Percentiles rank a stretch among this genome's conserved stretches.
Conservation (phyloP, 345 rosid genomes). For the Punica granatum region DNA sequence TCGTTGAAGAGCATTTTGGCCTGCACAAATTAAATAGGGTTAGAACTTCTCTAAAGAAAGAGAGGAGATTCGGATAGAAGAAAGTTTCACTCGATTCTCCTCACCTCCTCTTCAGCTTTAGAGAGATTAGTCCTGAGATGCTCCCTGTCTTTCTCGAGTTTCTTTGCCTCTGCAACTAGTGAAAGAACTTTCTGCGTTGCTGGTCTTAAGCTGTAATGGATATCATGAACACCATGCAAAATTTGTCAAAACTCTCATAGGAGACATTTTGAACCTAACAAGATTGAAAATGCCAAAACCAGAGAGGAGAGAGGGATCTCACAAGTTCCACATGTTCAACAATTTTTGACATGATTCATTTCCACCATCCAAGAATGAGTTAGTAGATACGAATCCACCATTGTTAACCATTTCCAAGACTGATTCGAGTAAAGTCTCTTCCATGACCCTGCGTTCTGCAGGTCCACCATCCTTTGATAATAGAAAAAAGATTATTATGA, state of each 20-base stretch:
- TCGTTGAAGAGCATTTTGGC: conserved; percentile 41
- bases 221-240: background rate
- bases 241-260: background rate
- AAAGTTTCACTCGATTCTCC: background rate
- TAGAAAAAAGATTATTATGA: background rate
- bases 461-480: conserved; percentile 28
- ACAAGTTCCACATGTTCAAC: conserved; percentile 51
- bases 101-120: conserved; percentile 64
- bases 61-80: background rate
- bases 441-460: conserved; percentile 17
- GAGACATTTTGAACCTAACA: background rate
- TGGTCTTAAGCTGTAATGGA: conserved; percentile 42
- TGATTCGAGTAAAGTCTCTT: conserved; percentile 39
- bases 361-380: conserved; percentile 36
- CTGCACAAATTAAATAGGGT: conserved; percentile 12
- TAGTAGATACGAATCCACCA: conserved; percentile 30
- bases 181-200: conserved; percentile 36
- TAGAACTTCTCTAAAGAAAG: conserved; percentile 1
- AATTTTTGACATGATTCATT: conserved; percentile 35
- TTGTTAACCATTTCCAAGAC: conserved; percentile 27
- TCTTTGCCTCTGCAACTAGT: conserved; percentile 32
- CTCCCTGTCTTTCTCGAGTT: conserved; percentile 45
- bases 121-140: conserved; percentile 44
- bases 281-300: background rate
- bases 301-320: conserved; percentile 5